Evolutionary conservation across 768 basidiomycete species (phyloP).

Genomic region (Zangia roseola): DNA sequence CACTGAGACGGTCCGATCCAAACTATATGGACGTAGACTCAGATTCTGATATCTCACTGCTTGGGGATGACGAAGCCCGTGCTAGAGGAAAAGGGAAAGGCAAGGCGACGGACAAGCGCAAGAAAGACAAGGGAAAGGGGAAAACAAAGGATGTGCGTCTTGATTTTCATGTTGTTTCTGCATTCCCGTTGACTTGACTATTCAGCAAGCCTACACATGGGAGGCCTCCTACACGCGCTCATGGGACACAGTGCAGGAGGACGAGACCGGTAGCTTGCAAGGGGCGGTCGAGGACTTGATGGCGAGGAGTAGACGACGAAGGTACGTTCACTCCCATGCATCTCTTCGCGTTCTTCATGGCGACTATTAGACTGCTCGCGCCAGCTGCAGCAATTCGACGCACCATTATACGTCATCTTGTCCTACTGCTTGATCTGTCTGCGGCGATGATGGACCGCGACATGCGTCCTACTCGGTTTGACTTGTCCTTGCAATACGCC

Average conservation of each 20-base stretch:
- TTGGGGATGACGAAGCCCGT: slow-evolving; percentile 47
- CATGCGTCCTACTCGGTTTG: slow-evolving; percentile 92
- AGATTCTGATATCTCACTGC: slow-evolving; percentile 69
- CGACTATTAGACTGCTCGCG: slow-evolving; percentile 60
- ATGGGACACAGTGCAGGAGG: slow-evolving; percentile 98
- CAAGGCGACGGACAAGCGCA: slow-evolving; percentile 50
- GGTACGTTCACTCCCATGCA: slow-evolving; percentile 45
- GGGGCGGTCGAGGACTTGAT: slow-evolving; percentile 87
- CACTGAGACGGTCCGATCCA: slow-evolving; percentile 26
- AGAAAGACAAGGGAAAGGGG: slow-evolving; percentile 49
- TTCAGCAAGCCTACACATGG: slow-evolving; percentile 88
- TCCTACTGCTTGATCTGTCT: slow-evolving; percentile 91
- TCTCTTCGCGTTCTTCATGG: slow-evolving; percentile 6
- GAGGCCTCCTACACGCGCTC: slow-evolving; percentile 92
- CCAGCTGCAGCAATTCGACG: slow-evolving; percentile 88
- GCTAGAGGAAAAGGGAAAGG: slow-evolving; percentile 57
- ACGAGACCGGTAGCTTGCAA: slow-evolving; percentile 88
- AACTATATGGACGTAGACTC: slow-evolving; percentile 59
- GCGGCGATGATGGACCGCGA: slow-evolving; percentile 93
- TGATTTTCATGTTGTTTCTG: neutral
- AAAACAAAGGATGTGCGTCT: slow-evolving; percentile 35
- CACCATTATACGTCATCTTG: slow-evolving; percentile 93
- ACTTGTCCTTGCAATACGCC: slow-evolving; percentile 85
- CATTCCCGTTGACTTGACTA: slow-evolving; percentile 2
- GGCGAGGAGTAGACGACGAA: slow-evolving; percentile 78